Percentiles rank a stretch among this genome's conserved stretches.
These are phyloP conservation scores for Coccomyxa sp. DNA, from an alignment of 139 green algal genomes.

Conservation along the genomic window DNA sequence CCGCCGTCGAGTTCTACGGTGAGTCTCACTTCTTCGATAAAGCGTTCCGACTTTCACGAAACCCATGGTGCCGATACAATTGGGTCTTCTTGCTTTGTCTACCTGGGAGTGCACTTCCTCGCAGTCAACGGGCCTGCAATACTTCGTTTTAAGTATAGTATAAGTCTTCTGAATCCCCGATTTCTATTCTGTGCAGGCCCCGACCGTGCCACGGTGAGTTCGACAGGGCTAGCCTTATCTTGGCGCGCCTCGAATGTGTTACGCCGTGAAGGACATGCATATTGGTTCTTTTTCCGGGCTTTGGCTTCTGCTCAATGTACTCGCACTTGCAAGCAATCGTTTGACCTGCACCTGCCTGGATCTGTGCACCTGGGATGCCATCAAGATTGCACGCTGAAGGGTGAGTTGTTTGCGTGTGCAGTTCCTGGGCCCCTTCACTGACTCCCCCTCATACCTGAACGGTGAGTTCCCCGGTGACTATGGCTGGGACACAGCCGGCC, in stretches of 20 bases:
- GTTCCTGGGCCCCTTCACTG: conserved; percentile 51
- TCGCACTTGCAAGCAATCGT: too few relatives aligned
- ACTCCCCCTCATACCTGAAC: conserved; percentile 64
- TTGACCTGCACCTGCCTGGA: too few relatives aligned
- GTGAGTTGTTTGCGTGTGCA: conserved; percentile 2
- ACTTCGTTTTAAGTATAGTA: neutral
- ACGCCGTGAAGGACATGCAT: too few relatives aligned
- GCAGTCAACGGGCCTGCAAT: neutral
- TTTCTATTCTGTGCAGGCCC: neutral
- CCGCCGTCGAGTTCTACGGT: conserved; percentile 68
- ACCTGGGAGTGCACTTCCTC: neutral
- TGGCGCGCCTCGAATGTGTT: too few relatives aligned
- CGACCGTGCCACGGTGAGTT: neutral
- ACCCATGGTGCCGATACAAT: neutral
- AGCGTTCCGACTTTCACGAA: neutral
- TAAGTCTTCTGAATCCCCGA: neutral
- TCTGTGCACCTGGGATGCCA: too few relatives aligned
- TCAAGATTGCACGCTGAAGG: too few relatives aligned
- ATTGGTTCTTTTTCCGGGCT: too few relatives aligned
- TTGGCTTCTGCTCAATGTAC: too few relatives aligned
- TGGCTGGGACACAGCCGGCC: conserved; percentile 87
- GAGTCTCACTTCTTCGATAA: neutral
- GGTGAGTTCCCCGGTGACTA: conserved; percentile 92
- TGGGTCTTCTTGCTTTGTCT: neutral
- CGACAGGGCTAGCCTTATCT: too few relatives aligned